A percentile compares a stretch with the other conserved stretches of the same genome.
Conservation (phyloP, 192 early-diverging fungal species). For the Chytriomyces confervae region DNA sequence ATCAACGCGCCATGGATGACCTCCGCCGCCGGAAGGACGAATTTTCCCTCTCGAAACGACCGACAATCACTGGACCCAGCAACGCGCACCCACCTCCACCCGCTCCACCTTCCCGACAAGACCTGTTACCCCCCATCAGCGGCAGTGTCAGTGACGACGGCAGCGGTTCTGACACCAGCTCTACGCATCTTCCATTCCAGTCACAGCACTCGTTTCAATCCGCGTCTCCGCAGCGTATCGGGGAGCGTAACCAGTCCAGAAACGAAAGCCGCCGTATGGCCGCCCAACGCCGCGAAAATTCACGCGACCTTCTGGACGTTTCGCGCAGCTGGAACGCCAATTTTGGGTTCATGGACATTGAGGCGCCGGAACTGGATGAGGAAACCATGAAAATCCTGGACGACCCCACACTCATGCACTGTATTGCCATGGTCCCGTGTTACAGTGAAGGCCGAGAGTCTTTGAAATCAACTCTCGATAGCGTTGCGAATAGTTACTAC, state of each 20-base stretch:
- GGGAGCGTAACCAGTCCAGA: neutral
- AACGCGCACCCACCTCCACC: neutral
- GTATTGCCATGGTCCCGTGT: constrained; percentile 83
- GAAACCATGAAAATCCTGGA: constrained; percentile 44
- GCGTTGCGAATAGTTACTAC: constrained; percentile 83
- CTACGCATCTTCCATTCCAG: too few relatives aligned
- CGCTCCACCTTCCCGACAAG: neutral
- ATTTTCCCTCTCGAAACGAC: neutral
- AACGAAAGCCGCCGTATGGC: constrained; percentile 19
- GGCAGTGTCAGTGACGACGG: neutral
- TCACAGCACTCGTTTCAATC: neutral
- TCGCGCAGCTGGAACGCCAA: constrained; percentile 31
- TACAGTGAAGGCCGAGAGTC: constrained; percentile 87
- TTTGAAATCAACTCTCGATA: constrained; percentile 80
- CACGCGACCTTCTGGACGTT: constrained; percentile 42
- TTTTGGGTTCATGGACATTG: constrained; percentile 46
- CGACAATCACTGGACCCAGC: neutral
- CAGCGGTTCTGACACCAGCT: neutral
- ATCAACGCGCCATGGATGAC: constrained; percentile 34
- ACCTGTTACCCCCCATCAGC: neutral
- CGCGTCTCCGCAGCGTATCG: neutral
- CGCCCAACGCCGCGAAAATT: constrained; percentile 18
- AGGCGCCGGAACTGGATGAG: constrained; percentile 36
- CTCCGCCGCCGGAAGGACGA: constrained; percentile 9
- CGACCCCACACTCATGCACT: constrained; percentile 54